Conservation (phyloP, 106 monocot species). For the Dendrobium chrysotoxum region DNA sequence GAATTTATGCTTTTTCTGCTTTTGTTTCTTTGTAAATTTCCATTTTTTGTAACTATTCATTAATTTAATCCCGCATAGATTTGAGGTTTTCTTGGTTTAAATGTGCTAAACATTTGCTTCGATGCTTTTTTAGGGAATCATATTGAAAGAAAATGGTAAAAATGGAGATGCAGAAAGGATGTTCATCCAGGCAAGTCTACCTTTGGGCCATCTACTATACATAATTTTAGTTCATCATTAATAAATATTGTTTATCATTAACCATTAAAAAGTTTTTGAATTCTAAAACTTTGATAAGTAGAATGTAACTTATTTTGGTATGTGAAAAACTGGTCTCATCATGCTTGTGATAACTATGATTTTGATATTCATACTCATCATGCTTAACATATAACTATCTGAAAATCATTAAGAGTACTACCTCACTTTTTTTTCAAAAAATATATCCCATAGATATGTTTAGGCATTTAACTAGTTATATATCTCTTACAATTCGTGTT, state of each 20-base stretch:
- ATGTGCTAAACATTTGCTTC: background rate
- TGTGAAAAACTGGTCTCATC: background rate
- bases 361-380: background rate
- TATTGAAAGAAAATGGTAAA: constrained; percentile 89
- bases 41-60: background rate
- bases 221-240: too few species aligned
- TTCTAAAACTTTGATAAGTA: too few species aligned
- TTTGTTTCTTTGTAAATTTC: background rate
- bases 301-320: too few species aligned
- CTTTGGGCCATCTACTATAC: background rate
- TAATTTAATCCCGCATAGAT: background rate
- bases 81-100: background rate
- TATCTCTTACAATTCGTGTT: too few species aligned
- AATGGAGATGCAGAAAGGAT: constrained; percentile 82
- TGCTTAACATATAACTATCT: background rate
- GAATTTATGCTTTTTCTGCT: background rate
- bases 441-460: too few species aligned
- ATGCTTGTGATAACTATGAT: background rate
- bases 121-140: constrained; percentile 55
- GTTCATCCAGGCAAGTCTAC: constrained; percentile 68
- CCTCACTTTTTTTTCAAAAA: too few species aligned
- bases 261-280: too few species aligned
- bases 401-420: too few species aligned
- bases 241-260: too few species aligned
- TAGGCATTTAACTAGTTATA: too few species aligned